These are phyloP conservation scores for Yamadazyma taylorii DNA, from an alignment of 1,139 yeast genomes.

Conservation along the genomic window DNA sequence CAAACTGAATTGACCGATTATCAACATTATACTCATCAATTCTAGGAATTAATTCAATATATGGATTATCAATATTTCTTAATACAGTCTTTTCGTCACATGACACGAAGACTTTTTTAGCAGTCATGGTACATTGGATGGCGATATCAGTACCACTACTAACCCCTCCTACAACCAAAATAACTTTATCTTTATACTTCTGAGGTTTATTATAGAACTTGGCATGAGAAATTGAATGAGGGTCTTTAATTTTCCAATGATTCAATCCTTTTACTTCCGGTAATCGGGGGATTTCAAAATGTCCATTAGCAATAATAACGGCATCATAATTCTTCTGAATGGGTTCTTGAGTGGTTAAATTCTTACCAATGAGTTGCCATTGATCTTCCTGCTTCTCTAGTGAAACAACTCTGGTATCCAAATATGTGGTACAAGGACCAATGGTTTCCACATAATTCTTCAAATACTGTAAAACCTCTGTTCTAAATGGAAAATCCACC, in stretches of 20 bases:
- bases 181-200: slow-evolving; percentile 34
- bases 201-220: slow-evolving; percentile 38
- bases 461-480: slow-evolving; percentile 39
- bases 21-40: slow-evolving; percentile 29
- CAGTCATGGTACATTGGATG: slow-evolving; percentile 29
- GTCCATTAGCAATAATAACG: slow-evolving; percentile 50
- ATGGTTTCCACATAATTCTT: slow-evolving; percentile 32
- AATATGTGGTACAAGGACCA: slow-evolving; percentile 13
- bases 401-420: slow-evolving; percentile 5
- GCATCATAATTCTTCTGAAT: too few species aligned
- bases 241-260: slow-evolving; percentile 35
- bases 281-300: slow-evolving; percentile 44
- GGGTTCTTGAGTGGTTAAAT: too few species aligned
- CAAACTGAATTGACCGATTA: slow-evolving; percentile 27
- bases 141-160: slow-evolving; percentile 52
- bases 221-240: slow-evolving; percentile 41
- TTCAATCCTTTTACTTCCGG: slow-evolving; percentile 44
- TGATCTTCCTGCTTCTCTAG: slow-evolving; percentile 18
- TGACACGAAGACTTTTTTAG: slow-evolving; percentile 21
- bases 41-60: slow-evolving; percentile 25
- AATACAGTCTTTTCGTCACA: slow-evolving; percentile 36
- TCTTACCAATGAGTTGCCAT: too few species aligned
- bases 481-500: slow-evolving; percentile 36
- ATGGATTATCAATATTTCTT: slow-evolving; percentile 27
- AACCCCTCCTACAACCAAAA: slow-evolving; percentile 41